Evolutionary conservation across 1,139 yeast genomes (phyloP).

Genomic region (Magnusiomyces tetraspermus): DNA sequence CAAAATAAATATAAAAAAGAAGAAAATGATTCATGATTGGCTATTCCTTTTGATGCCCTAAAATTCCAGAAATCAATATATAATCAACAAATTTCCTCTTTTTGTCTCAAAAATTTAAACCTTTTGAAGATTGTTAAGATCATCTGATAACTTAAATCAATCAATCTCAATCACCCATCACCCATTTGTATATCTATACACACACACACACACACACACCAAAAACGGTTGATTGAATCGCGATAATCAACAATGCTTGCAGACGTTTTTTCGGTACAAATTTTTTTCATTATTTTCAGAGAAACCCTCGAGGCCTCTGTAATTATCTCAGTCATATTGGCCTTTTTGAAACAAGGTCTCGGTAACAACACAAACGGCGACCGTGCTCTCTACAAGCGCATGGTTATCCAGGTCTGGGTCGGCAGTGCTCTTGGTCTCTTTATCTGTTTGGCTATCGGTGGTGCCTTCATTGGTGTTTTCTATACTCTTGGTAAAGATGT

Average conservation of each 20-base stretch:
- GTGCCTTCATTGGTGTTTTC: conserved; percentile 76
- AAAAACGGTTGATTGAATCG: too few relatives aligned
- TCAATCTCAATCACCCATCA: too few relatives aligned
- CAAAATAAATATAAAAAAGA: too few relatives aligned
- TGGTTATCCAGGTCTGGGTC: conserved; percentile 66
- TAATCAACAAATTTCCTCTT: too few relatives aligned
- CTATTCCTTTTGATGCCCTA: too few relatives aligned
- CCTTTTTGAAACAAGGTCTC: conserved; percentile 74
- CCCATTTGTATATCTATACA: too few relatives aligned
- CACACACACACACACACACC: too few relatives aligned
- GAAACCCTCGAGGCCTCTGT: conserved; percentile 86
- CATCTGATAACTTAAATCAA: too few relatives aligned
- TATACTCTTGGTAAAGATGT: conserved; percentile 70
- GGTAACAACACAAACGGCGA: not conserved
- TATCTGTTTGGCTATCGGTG: conserved; percentile 69
- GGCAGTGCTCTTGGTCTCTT: conserved; percentile 68
- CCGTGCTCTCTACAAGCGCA: conserved; percentile 42
- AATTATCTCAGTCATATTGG: conserved; percentile 78
- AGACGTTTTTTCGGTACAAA: conserved; percentile 35
- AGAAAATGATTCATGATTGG: too few relatives aligned
- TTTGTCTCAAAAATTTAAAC: too few relatives aligned
- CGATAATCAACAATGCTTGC: conserved; percentile 25
- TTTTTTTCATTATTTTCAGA: conserved; percentile 80
- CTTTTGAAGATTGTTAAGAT: too few relatives aligned
- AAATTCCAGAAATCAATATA: too few relatives aligned